A percentile compares a stretch with the other conserved stretches of the same genome.
Conservation (phyloP, 164 flowering plant species). For the Stephania cephalantha region DNA sequence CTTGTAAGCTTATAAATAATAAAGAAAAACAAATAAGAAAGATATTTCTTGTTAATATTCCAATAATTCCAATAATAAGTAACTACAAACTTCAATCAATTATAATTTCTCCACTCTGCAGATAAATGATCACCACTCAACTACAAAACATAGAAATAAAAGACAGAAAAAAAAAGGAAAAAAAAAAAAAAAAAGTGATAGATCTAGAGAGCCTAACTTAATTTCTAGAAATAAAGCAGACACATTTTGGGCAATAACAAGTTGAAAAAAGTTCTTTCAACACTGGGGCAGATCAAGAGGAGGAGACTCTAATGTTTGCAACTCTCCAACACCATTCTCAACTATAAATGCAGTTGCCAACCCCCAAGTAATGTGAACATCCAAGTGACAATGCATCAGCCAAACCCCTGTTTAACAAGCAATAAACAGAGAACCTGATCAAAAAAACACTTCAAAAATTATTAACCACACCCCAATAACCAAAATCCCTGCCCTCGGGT, state of each 20-base stretch:
- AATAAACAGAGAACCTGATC: background rate
- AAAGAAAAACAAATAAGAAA: too few relatives aligned
- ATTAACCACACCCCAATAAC: too few relatives aligned
- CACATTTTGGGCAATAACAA: background rate
- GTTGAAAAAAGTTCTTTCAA: background rate
- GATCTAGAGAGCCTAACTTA: background rate
- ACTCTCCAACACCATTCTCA: conserved; percentile 55
- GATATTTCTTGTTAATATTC: too few relatives aligned
- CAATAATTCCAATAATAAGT: too few relatives aligned
- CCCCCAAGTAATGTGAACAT: conserved; percentile 76
- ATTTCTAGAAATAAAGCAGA: background rate
- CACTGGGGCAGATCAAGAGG: conserved; percentile 44
- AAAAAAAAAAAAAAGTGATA: too few relatives aligned
- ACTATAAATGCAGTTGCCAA: conserved; percentile 72
- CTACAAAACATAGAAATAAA: background rate
- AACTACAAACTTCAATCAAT: too few relatives aligned
- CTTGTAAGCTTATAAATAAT: too few relatives aligned
- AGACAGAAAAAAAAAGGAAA: background rate
- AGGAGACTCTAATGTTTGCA: conserved; percentile 49
- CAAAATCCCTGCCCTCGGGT: too few relatives aligned
- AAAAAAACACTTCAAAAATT: too few relatives aligned
- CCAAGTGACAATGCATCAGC: conserved; percentile 86
- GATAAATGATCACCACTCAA: background rate
- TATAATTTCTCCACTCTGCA: background rate
- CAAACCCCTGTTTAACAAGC: conserved; percentile 46